A percentile compares a stretch with the other conserved stretches of the same genome.
phyloP scores from a whole-genome alignment of 495 filamentous ascomycete genomes.

The Xylaria grammica region DNA sequence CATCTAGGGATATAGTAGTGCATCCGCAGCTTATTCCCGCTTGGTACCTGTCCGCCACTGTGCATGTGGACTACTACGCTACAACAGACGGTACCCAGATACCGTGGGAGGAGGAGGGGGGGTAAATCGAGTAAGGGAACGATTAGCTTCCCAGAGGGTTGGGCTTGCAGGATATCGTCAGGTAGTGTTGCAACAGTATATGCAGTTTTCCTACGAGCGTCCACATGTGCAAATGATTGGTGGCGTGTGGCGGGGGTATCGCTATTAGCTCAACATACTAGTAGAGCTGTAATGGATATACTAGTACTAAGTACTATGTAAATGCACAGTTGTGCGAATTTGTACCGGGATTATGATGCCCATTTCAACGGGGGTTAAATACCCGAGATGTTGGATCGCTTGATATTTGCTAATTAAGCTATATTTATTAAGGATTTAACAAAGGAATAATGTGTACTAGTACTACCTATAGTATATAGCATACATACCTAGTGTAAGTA shows the following conservation, averaged over 20 bases:
- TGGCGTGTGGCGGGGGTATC: conserved; percentile 5
- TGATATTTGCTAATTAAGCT: conserved; percentile 9
- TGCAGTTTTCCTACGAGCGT: conserved; percentile 1
- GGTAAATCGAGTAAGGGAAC: not conserved
- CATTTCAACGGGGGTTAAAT: conserved; percentile 2
- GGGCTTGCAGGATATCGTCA: conserved; percentile 17
- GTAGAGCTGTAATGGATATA: not conserved
- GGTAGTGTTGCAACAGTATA: conserved; percentile 12
- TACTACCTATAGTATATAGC: too few species aligned
- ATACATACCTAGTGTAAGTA: not conserved
- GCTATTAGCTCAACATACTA: conserved; percentile 5
- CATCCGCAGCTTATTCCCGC: conserved; percentile 13
- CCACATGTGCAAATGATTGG: conserved; percentile 7
- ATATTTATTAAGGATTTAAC: not conserved
- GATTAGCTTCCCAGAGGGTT: conserved; percentile 17
- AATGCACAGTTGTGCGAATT: not conserved
- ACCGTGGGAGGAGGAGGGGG: not conserved
- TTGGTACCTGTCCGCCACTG: not conserved
- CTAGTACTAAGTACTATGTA: too few species aligned
- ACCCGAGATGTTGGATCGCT: conserved; percentile 9
- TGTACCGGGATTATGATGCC: not conserved
- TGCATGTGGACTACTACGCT: not conserved
- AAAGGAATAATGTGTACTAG: not conserved
- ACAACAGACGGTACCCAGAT: too few species aligned
- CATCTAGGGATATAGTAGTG: not conserved